Evolutionary conservation across 148 eudicot genomes (phyloP).

Genomic region (Camellia granthamiana): DNA sequence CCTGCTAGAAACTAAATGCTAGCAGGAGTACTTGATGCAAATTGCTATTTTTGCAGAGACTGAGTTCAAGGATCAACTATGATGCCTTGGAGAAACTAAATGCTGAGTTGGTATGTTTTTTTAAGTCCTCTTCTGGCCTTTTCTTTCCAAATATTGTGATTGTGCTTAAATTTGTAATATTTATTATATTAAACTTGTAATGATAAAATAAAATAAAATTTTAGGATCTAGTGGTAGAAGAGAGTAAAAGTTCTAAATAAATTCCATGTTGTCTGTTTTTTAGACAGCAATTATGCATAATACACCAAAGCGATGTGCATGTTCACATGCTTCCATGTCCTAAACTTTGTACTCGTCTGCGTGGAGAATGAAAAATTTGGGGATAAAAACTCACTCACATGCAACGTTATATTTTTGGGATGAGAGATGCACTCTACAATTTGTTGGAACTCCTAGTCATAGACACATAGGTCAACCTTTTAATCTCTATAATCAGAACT

Average conservation of each 20-base stretch:
- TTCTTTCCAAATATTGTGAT: neutral
- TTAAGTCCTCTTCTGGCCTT: conserved; percentile 2
- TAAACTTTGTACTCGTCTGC: neutral
- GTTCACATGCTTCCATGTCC: neutral
- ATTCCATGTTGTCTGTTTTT: neutral
- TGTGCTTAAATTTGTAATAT: neutral
- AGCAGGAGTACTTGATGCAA: neutral
- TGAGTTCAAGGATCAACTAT: conserved; percentile 18
- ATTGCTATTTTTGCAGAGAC: conserved; percentile 8
- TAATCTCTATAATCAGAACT: neutral
- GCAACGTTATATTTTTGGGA: neutral
- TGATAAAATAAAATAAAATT: neutral
- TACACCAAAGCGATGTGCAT: neutral
- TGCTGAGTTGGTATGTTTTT: conserved; percentile 14
- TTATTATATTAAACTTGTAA: neutral
- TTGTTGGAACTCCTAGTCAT: neutral
- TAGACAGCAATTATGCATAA: neutral
- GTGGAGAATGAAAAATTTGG: neutral
- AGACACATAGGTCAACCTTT: neutral
- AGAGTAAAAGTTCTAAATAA: neutral
- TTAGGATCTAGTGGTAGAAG: neutral
- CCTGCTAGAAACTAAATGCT: conserved; percentile 14
- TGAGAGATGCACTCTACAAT: neutral
- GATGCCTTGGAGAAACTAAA: conserved; percentile 19
- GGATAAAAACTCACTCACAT: neutral